Base-by-base conservation (phyloP, 2,329 filamentous ascomycete genomes). In the Ramichloridium luteum region DNA sequence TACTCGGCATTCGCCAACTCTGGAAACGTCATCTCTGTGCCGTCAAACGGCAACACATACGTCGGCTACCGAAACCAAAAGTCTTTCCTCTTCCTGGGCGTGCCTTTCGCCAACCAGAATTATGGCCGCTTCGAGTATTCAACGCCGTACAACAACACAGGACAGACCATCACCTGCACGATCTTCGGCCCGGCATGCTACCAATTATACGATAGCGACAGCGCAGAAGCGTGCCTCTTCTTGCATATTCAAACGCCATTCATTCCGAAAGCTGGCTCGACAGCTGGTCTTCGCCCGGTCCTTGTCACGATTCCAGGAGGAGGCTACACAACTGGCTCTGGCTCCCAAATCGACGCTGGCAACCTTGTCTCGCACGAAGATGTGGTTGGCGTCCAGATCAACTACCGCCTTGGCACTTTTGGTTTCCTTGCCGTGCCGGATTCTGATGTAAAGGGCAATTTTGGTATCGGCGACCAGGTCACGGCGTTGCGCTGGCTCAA, bases 381-480 rank as follows among this genome's bases (percentile, higher is more conserved):
- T 38, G 61, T 75, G 12, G 67, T 77, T 0, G 61, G 72, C 3
- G 72, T 77, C 4, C 53, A 54, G 5, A 68, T 74, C 55, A 75
- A 76, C 53, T 76, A 76, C 49, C 67, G 73, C 6, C 53, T 75
- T 3, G 62, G 60, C 0, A 72, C 68, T 0, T 57, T 76, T 1
- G 72, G 72, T 0, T 76, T 73, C 43, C 53, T 76, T 0, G 71
- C 71, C 1, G 57, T 74, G 5, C 60, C 65, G 4, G 64, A 71
- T 25, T 72, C 71, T 3, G 50, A 59, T 4, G 61, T 67, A 28
- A 71, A 67, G 20, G 71, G 66, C 1, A 71, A 71, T 39, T 69
- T 58, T 39, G 67, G 67, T 3, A 61, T 71, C 28, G 59, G 55
- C 5, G 67, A 72, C 36, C 66, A 70, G 39, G 55, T 66, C 9